Conservation (phyloP, 2,329 filamentous ascomycete species). For the Ophioceras dolichostomum region DNA sequence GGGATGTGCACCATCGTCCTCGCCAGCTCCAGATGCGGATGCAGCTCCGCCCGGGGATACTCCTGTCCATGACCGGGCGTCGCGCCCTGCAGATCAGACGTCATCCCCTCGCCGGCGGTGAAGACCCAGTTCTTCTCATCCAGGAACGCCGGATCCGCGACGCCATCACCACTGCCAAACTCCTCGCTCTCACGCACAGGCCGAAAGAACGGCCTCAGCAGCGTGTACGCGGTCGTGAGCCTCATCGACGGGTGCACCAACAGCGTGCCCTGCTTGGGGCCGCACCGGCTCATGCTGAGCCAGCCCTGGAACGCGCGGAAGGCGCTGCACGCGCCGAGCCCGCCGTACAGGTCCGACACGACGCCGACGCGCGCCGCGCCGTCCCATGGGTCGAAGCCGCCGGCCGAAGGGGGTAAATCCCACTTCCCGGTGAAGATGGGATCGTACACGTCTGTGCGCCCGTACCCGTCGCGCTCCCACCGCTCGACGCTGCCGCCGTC, state of each 20-base stretch:
- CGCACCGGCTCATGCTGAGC: constrained; percentile 65
- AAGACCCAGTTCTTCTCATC: constrained; percentile 25
- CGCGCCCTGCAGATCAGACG: constrained; percentile 49
- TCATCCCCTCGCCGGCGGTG: constrained; percentile 11
- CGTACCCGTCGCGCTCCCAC: constrained; percentile 62
- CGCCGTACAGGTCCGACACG: constrained; percentile 65
- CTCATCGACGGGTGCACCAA: constrained; percentile 69
- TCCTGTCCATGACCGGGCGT: constrained; percentile 58
- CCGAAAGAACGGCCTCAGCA: constrained; percentile 76
- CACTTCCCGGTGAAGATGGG: constrained; percentile 61
- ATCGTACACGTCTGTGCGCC: constrained; percentile 56
- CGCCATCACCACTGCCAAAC: neutral
- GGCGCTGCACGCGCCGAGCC: constrained; percentile 70
- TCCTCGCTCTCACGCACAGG: constrained; percentile 22
- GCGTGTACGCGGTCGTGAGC: constrained; percentile 65
- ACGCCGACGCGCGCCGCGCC: constrained; percentile 55
- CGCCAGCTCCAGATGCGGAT: constrained; percentile 58
- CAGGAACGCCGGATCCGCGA: constrained; percentile 20
- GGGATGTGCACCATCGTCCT: constrained; percentile 63
- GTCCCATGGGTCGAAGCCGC: constrained; percentile 69
- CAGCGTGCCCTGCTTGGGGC: constrained; percentile 65
- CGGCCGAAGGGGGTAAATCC: constrained; percentile 35
- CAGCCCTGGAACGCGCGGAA: constrained; percentile 88
- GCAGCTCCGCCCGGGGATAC: constrained; percentile 43
- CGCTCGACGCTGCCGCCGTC: constrained; percentile 66